Conservation (phyloP, 345 rosid genomes). For the Bretschneidera sinensis region DNA sequence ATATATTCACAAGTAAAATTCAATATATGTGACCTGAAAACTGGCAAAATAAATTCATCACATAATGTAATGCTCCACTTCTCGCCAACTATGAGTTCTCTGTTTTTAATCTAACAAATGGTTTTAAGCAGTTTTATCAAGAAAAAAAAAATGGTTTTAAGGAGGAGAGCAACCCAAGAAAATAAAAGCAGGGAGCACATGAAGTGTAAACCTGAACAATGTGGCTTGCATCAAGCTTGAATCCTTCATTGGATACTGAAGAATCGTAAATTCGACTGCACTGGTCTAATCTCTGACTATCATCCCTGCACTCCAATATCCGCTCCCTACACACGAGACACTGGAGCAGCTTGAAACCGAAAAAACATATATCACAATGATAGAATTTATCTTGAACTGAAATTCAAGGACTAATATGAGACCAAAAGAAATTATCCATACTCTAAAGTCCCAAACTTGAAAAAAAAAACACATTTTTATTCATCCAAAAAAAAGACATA, state of each 20-base stretch:
- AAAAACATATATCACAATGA: background rate
- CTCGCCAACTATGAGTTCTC: background rate
- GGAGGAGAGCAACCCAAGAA: background rate
- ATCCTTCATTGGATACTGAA: conserved; percentile 78
- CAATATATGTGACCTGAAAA: background rate
- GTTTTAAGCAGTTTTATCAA: too few relatives aligned
- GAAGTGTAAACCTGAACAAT: conserved; percentile 59
- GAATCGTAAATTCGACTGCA: conserved; percentile 91
- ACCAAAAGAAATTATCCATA: background rate
- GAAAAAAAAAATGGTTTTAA: too few relatives aligned
- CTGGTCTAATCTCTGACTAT: conserved; percentile 89
- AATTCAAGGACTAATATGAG: background rate
- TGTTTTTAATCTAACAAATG: background rate
- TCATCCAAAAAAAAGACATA: background rate
- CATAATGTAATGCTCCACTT: background rate
- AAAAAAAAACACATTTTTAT: too few relatives aligned
- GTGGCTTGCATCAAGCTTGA: conserved; percentile 84
- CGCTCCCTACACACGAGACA: conserved; percentile 52
- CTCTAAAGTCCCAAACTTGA: background rate
- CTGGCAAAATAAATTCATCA: background rate
- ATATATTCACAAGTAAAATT: background rate
- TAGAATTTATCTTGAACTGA: too few relatives aligned
- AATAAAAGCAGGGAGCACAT: background rate
- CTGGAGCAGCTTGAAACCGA: conserved; percentile 10
- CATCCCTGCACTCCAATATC: conserved; percentile 75